phyloP scores from a whole-genome alignment of 2,329 filamentous ascomycete species.

The Aphanoascus verrucosus region DNA sequence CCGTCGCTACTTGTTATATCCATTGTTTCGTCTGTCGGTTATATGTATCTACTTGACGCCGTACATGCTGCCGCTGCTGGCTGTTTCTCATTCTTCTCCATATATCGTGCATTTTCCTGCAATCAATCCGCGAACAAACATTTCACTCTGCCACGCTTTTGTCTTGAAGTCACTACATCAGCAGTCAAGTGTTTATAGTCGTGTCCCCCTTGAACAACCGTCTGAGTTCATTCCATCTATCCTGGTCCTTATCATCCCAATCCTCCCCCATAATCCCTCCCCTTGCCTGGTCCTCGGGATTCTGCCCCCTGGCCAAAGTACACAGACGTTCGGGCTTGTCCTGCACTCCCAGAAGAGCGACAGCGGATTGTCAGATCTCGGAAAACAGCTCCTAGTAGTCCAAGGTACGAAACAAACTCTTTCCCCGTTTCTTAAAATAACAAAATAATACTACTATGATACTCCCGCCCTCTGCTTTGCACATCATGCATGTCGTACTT shows the following conservation, averaged over 20 bases:
- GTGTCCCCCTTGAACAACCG: too few species aligned
- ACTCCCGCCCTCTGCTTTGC: background rate
- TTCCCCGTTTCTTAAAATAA: background rate
- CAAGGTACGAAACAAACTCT: constrained; percentile 7
- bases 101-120: background rate
- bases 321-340: background rate
- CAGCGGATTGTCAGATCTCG: background rate
- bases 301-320: background rate
- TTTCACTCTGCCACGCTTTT: background rate
- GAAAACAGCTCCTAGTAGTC: background rate
- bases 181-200: too few species aligned
- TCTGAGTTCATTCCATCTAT: too few species aligned
- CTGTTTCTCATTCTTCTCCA: background rate
- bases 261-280: background rate
- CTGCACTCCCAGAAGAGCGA: background rate
- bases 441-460: background rate
- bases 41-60: constrained; percentile 6
- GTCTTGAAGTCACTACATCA: background rate
- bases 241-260: background rate
- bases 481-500: constrained; percentile 9
- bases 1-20: background rate
- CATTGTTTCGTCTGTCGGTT: constrained; percentile 7
- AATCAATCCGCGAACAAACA: background rate
- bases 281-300: constrained; percentile 3
- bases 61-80: constrained; percentile 1